These are phyloP conservation scores for Dendrothele bispora DNA, from an alignment of 768 basidiomycete genomes.

Conservation along the genomic window DNA sequence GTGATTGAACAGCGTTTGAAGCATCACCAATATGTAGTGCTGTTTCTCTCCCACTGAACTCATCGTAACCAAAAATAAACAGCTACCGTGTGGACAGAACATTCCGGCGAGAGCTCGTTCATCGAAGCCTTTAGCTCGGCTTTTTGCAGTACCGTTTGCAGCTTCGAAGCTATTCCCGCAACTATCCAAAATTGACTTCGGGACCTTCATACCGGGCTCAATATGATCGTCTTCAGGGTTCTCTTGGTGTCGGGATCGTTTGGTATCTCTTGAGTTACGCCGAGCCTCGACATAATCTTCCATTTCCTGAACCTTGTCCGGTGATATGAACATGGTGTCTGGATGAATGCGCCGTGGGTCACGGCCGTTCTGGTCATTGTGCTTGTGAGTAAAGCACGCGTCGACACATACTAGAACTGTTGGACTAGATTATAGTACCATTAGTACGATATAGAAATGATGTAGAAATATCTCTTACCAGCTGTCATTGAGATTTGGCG, in stretches of 20 bases:
- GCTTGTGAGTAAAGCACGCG: conserved; percentile 35
- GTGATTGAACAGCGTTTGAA: conserved; percentile 30
- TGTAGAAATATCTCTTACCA: not conserved
- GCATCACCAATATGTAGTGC: conserved; percentile 28
- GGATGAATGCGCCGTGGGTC: conserved; percentile 20
- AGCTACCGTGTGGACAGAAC: conserved; percentile 34
- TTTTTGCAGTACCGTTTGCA: conserved; percentile 27
- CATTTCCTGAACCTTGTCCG: conserved; percentile 17
- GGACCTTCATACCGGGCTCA: conserved; percentile 24
- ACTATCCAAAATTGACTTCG: conserved; percentile 28
- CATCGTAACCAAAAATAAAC: conserved; percentile 37
- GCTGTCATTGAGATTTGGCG: too few relatives aligned
- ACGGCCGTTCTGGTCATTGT: conserved; percentile 10
- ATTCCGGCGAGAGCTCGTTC: conserved; percentile 37
- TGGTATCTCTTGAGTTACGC: not conserved
- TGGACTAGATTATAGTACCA: conserved; percentile 12
- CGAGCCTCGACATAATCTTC: conserved; percentile 18
- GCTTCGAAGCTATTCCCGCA: conserved; percentile 32
- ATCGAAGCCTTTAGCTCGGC: conserved; percentile 25
- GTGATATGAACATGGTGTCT: conserved; percentile 17
- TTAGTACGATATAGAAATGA: too few relatives aligned
- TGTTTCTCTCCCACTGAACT: conserved; percentile 31
- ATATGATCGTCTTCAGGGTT: conserved; percentile 10
- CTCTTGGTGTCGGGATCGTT: not conserved
- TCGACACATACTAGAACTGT: conserved; percentile 31